Percentiles rank a stretch among this genome's conserved stretches.
Conservation (phyloP, 495 filamentous ascomycete genomes). For the Pseudotulostoma volvatum region DNA sequence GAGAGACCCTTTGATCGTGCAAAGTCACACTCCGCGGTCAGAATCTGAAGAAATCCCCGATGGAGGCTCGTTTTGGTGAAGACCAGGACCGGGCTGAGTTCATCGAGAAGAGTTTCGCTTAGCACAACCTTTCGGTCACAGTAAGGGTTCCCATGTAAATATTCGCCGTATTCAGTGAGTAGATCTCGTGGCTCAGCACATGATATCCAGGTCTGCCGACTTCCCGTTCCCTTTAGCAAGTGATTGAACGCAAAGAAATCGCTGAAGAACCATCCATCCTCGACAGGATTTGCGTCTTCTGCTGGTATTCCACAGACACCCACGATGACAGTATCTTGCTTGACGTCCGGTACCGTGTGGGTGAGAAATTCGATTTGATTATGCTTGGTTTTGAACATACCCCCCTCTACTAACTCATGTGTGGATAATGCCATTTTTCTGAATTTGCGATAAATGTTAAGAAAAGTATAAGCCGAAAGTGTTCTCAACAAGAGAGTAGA, state of each 20-base stretch:
- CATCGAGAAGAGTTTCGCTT: slow-evolving; percentile 8
- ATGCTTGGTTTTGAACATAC: not conserved
- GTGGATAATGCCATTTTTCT: not conserved
- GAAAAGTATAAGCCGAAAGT: not conserved
- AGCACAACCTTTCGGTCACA: slow-evolving; percentile 12
- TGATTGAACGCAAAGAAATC: slow-evolving; percentile 16
- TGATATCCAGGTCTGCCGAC: slow-evolving; percentile 12
- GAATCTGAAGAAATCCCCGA: slow-evolving; percentile 6
- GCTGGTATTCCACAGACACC: slow-evolving; percentile 11
- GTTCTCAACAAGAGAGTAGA: not conserved
- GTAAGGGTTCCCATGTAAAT: slow-evolving; percentile 11
- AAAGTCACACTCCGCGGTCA: slow-evolving; percentile 9
- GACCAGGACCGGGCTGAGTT: slow-evolving; percentile 4
- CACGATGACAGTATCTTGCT: slow-evolving; percentile 10
- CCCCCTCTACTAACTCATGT: not conserved
- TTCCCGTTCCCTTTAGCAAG: slow-evolving; percentile 9
- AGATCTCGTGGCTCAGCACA: slow-evolving; percentile 8
- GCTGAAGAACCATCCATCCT: slow-evolving; percentile 14
- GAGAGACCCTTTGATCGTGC: slow-evolving; percentile 7
- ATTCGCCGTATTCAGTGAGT: slow-evolving; percentile 8
- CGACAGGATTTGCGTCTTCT: slow-evolving; percentile 3
- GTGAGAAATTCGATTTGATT: not conserved
- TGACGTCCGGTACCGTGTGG: slow-evolving; percentile 9
- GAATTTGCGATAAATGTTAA: not conserved
- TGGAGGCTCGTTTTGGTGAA: slow-evolving; percentile 8